Base-by-base conservation (phyloP, 129 eudicot species). In the Apium graveolens region DNA sequence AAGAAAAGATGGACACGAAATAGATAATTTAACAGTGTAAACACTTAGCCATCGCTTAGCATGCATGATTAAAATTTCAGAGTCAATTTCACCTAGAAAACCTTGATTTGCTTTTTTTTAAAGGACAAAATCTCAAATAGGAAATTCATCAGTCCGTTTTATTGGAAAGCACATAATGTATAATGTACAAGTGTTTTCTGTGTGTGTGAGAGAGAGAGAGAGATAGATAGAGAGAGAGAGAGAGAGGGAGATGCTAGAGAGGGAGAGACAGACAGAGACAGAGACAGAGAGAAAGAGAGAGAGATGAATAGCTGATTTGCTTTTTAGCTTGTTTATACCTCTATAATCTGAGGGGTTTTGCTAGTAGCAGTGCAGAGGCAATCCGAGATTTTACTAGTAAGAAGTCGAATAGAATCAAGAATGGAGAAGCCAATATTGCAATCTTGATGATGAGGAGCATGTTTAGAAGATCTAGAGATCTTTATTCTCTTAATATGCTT, bases 401-500 rank as follows among this genome's bases (percentile, higher is more conserved):
- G 32, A 16, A 80, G 49, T n/a, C 97, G 91, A 73, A 91, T 34
- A 11, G 87, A 86, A 74, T 91, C 98, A 76, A 94, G 84, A 81
- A 91, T 84, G 44, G 98, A 91, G 45, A 73, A 68, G 2, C 96
- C 96, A 73, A 84, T 85, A 74, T 87, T 90, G 18, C 51, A 80
- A 74, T 55, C 76, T 21, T 45, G 46, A n/a, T 14, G n/a, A 12
- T 75, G 60, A n/a, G 82, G 65, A 48, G 82, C 74, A 18, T 66
- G 82, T 45, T 49, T 73, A 35, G 83, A 84, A 43, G 69, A 62
- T 76, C 88, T 86, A 0, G 97, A 84, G 71, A 91, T 80, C 78
- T 88, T 94, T 39, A 94, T 86, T 84, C 87, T 94, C 82, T 94
- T 94, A 74, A 94, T 88, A 27, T 90, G 98, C 86, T 94, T 94